phyloP scores from a whole-genome alignment of 148 eudicot genomes.

The Euryodendron excelsum region DNA sequence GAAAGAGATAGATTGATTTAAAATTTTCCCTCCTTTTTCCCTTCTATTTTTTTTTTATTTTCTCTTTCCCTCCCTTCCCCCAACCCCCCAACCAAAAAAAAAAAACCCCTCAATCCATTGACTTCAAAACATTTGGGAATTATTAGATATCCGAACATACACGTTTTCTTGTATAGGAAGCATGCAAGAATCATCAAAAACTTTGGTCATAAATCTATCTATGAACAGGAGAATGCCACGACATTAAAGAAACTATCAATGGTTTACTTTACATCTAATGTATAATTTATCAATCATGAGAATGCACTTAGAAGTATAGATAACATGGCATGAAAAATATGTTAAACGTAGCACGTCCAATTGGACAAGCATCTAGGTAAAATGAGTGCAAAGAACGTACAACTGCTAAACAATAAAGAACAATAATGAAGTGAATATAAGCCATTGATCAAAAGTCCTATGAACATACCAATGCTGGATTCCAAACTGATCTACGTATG shows the following conservation, averaged over 20 bases:
- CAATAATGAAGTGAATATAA: not conserved
- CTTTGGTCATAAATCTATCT: not conserved
- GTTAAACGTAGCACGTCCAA: not conserved
- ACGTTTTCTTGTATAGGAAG: not conserved
- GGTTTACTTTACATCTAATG: not conserved
- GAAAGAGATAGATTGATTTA: too few species aligned
- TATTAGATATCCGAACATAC: not conserved
- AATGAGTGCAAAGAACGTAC: not conserved
- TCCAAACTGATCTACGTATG: slow-evolving; percentile 75
- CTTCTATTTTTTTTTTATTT: too few species aligned
- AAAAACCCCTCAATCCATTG: not conserved
- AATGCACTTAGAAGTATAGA: not conserved
- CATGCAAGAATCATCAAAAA: not conserved
- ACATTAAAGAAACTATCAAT: not conserved
- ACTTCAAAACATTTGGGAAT: not conserved
- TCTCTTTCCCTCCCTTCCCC: too few species aligned
- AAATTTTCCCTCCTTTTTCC: too few species aligned
- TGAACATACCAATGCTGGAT: slow-evolving; percentile 62
- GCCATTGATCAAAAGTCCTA: not conserved
- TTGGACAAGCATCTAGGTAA: not conserved
- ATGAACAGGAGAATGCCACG: not conserved
- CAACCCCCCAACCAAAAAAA: too few species aligned
- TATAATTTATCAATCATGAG: not conserved
- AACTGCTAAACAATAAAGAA: not conserved
- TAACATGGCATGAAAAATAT: not conserved